Evolutionary conservation across 768 basidiomycete species (phyloP).

Genomic region (Auriculariales sp.): DNA sequence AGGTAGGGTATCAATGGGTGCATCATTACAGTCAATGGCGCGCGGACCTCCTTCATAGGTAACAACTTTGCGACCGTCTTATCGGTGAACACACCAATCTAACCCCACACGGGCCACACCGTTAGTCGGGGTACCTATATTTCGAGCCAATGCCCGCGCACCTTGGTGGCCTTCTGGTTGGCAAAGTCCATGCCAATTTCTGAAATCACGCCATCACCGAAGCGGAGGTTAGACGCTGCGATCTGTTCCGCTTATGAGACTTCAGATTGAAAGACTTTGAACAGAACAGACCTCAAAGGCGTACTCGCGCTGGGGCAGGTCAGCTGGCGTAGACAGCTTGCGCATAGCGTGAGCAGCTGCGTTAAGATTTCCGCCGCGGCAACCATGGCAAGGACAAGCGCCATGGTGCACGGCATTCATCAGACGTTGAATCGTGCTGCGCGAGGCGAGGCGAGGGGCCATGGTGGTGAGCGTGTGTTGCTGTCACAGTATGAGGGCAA

Average conservation of each 20-base stretch:
- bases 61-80: slow-evolving; percentile 64
- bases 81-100: slow-evolving; percentile 94
- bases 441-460: slow-evolving; percentile 28
- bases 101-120: slow-evolving; percentile 1
- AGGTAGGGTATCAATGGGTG: slow-evolving; percentile 2
- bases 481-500: no score
- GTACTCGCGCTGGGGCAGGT: slow-evolving; percentile 67
- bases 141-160: slow-evolving; percentile 14
- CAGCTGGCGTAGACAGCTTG: slow-evolving; percentile 64
- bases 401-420: slow-evolving; percentile 58
- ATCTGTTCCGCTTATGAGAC: slow-evolving; percentile 30
- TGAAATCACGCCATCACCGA: slow-evolving; percentile 78
- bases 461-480: slow-evolving; percentile 16
- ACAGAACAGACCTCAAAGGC: slow-evolving; percentile 59
- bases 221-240: slow-evolving; percentile 75
- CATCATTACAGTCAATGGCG: background rate
- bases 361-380: slow-evolving; percentile 29
- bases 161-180: slow-evolving; percentile 85
- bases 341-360: slow-evolving; percentile 35
- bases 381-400: slow-evolving; percentile 66
- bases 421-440: slow-evolving; percentile 53
- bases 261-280: background rate
- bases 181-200: slow-evolving; percentile 91
- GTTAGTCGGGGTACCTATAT: background rate
- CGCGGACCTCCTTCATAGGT: slow-evolving; percentile 66